Conservation (phyloP, 768 basidiomycete genomes). For the Xanthoconium stramineum region DNA sequence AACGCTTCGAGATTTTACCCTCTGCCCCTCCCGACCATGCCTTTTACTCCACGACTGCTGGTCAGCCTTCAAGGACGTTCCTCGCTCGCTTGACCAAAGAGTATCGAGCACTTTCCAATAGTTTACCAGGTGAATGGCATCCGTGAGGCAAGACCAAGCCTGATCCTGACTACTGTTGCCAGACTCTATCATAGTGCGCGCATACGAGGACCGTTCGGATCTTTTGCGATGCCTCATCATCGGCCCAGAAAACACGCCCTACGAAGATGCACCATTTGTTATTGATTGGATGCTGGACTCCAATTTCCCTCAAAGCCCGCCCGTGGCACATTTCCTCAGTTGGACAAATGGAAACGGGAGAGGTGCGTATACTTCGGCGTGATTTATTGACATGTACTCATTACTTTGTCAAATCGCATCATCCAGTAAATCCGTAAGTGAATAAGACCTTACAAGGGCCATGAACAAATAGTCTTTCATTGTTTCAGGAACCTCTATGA, state of each 20-base stretch:
- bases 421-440: slow-evolving; percentile 69
- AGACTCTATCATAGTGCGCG: slow-evolving; percentile 88
- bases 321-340: slow-evolving; percentile 84
- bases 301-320: slow-evolving; percentile 79
- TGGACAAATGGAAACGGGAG: slow-evolving; percentile 95
- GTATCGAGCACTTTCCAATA: slow-evolving; percentile 73
- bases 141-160: not conserved
- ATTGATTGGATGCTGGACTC: slow-evolving; percentile 92
- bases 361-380: slow-evolving; percentile 22
- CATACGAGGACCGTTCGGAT: slow-evolving; percentile 88
- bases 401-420: not conserved
- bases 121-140: slow-evolving; percentile 68
- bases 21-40: slow-evolving; percentile 81
- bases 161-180: slow-evolving; percentile 8
- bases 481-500: slow-evolving; percentile 78
- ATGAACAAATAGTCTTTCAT: not conserved
- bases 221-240: slow-evolving; percentile 86
- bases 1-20: slow-evolving; percentile 76
- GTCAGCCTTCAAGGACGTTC: slow-evolving; percentile 71
- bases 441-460: not conserved
- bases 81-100: slow-evolving; percentile 76
- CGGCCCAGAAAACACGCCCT: slow-evolving; percentile 93
- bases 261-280: slow-evolving; percentile 90
- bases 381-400: not conserved
- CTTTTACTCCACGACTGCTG: slow-evolving; percentile 58